Evolutionary conservation across 2,329 filamentous ascomycete genomes (phyloP), one percentile per base, ranked within the genome.

Genomic region (Tolypocladium ophioglossoides): DNA sequence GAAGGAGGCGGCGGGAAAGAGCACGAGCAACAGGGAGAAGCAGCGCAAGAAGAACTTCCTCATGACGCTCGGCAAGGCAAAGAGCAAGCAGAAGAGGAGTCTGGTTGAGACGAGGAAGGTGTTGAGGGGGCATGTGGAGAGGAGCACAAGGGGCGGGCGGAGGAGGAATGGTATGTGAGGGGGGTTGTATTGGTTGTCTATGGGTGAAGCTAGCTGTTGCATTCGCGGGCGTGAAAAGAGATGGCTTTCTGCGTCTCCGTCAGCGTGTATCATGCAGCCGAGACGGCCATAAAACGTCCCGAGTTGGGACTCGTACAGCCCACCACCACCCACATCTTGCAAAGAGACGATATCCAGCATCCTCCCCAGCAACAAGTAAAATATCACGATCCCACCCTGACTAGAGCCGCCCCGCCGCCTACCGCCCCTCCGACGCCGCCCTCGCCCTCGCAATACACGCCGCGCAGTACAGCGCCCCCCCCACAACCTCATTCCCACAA

Each of bases 21-120:
- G 89, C 68, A 91, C 90, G 39, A 97, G 92, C 61, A 99, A 99
- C 74, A 89, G 88, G 75, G 94, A 99, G 77, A 99, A 99, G 82
- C 84, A 88, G 44, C 79, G 92, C 62, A 90, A 89, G 80, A 99
- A 99, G 87, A 99, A 99, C 72, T 95, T 99, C 73, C 69, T 99
- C 64, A 99, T 99, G 94, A 97, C 92, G 40, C 74, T 99, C 56
- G 89, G 92, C 56, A 97, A 99, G 78, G 94, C 94, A 12, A 95
- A 94, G 78, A 82, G 80, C 61, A 99, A 97, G 79, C 87, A 94
- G 66, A 96, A 96, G 85, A 82, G 91, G 66, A 96, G 90, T 80
- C 74, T 99, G 70, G 83, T 89, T 14, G 86, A 96, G 72, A 91
- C 90, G 59, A 83, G 82, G 66, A 90, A 86, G 73, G 83, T 91